These are phyloP conservation scores for Oryza punctata DNA, from an alignment of 176 grass and related monocot species.

Conservation along the genomic window DNA sequence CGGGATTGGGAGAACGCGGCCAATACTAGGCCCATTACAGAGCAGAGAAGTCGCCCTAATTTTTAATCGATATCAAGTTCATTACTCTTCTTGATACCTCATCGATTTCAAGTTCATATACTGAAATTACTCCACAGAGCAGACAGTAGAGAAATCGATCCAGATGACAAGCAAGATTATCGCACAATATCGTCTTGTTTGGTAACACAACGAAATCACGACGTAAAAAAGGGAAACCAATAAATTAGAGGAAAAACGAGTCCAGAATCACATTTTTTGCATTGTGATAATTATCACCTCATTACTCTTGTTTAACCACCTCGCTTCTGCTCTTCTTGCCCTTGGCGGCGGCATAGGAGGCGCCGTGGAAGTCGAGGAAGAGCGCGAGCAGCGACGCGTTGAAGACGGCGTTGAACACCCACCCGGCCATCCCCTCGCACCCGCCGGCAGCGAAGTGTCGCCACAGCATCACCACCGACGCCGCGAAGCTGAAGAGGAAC, in stretches of 20 bases:
- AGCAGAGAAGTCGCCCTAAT: no score
- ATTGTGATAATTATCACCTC: background rate
- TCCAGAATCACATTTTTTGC: background rate
- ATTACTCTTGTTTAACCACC: constrained; percentile 29
- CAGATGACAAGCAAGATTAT: background rate
- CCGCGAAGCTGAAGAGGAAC: constrained; percentile 88
- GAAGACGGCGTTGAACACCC: constrained; percentile 92
- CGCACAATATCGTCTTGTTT: background rate
- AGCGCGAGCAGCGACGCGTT: constrained; percentile 80
- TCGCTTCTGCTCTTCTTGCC: constrained; percentile 23
- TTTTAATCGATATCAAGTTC: background rate
- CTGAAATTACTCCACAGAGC: background rate
- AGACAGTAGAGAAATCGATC: background rate
- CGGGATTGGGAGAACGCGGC: no score
- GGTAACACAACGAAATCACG: background rate
- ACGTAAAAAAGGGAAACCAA: background rate
- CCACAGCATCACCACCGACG: constrained; percentile 69
- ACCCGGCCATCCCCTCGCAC: constrained; percentile 78
- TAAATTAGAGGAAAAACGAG: no score
- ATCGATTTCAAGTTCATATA: background rate
- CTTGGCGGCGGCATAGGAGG: constrained; percentile 59
- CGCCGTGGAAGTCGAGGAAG: constrained; percentile 82
- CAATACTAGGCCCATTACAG: no score
- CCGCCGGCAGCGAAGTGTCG: constrained; percentile 67
- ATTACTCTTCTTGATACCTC: no score